Conservation (phyloP, 352 stramenopile genomes). For the Phytopythium boreale region DNA sequence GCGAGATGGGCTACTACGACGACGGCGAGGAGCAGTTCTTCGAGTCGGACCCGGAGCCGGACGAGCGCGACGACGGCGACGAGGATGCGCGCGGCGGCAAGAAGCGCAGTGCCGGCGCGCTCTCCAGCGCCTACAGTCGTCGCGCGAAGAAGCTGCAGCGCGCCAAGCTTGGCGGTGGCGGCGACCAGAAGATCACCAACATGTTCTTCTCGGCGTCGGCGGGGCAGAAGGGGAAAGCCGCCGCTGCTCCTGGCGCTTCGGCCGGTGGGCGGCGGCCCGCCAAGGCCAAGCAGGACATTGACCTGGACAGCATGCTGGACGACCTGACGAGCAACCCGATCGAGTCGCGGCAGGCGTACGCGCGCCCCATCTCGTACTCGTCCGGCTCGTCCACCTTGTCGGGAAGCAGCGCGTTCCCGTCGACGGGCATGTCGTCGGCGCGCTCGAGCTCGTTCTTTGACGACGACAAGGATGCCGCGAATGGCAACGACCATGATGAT, state of each 20-base stretch:
- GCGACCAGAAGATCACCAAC: slow-evolving; percentile 87
- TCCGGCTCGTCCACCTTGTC: slow-evolving; percentile 25
- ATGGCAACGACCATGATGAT: slow-evolving; percentile 17
- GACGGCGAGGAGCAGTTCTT: slow-evolving; percentile 90
- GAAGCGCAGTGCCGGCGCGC: slow-evolving; percentile 71
- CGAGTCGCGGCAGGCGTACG: slow-evolving; percentile 48
- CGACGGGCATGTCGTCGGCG: slow-evolving; percentile 3
- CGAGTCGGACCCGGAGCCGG: slow-evolving; percentile 65
- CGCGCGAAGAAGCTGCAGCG: slow-evolving; percentile 83
- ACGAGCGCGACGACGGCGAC: slow-evolving; percentile 22
- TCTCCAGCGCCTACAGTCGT: slow-evolving; percentile 73
- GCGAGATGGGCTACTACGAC: slow-evolving; percentile 86
- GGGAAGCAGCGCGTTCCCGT: slow-evolving; percentile 1
- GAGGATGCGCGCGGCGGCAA: slow-evolving; percentile 47
- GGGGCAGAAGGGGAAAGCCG: slow-evolving; percentile 31
- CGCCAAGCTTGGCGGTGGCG: slow-evolving; percentile 66
- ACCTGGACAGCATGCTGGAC: slow-evolving; percentile 84
- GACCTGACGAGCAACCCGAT: slow-evolving; percentile 84
- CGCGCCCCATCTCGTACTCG: slow-evolving; percentile 55
- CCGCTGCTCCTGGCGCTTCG: slow-evolving; percentile 18
- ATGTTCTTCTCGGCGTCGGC: slow-evolving; percentile 80
- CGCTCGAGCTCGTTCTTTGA: slow-evolving; percentile 13
- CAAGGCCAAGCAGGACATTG: slow-evolving; percentile 67
- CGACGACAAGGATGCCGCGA: slow-evolving; percentile 11
- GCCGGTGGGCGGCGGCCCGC: not conserved